phyloP scores from a whole-genome alignment of 2,329 filamentous ascomycete genomes.

The Xylaria sp. region DNA sequence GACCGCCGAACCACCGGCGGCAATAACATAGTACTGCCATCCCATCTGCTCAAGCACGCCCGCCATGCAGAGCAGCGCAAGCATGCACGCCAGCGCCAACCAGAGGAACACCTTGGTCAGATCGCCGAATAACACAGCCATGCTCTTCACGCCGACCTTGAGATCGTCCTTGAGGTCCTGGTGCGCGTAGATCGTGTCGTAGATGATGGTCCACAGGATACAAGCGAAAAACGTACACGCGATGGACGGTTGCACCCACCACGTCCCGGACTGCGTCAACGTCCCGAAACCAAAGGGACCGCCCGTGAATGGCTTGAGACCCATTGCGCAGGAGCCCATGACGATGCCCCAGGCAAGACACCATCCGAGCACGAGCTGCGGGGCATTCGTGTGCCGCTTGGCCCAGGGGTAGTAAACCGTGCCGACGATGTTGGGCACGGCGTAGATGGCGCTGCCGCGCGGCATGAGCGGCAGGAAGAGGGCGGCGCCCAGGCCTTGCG shows the following conservation, averaged over 20 bases:
- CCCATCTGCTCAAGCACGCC: conserved; percentile 21
- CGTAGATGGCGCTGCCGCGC: conserved; percentile 22
- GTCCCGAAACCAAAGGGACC: conserved; percentile 21
- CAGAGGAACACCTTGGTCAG: conserved; percentile 26
- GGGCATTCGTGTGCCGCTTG: conserved; percentile 34
- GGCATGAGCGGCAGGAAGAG: conserved; percentile 25
- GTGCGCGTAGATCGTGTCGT: conserved; percentile 36
- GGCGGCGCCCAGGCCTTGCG: conserved; percentile 26
- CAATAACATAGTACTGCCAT: conserved; percentile 22
- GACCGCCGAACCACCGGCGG: conserved; percentile 23
- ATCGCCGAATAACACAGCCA: conserved; percentile 30
- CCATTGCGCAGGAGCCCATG: conserved; percentile 30
- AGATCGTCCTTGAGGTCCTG: conserved; percentile 34
- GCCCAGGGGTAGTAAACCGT: conserved; percentile 33
- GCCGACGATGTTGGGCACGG: conserved; percentile 28
- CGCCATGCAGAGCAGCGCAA: conserved; percentile 20
- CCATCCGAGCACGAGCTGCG: conserved; percentile 34
- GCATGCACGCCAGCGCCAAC: conserved; percentile 23
- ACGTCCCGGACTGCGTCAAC: not conserved
- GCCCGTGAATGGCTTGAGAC: conserved; percentile 22
- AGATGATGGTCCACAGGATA: conserved; percentile 33
- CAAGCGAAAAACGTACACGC: conserved; percentile 27
- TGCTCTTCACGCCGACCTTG: conserved; percentile 32
- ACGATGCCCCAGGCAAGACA: conserved; percentile 32
- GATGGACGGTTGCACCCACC: conserved; percentile 24